Evolutionary conservation across 805 yeast species (phyloP).

Genomic region (Monosporozyma solicola): DNA sequence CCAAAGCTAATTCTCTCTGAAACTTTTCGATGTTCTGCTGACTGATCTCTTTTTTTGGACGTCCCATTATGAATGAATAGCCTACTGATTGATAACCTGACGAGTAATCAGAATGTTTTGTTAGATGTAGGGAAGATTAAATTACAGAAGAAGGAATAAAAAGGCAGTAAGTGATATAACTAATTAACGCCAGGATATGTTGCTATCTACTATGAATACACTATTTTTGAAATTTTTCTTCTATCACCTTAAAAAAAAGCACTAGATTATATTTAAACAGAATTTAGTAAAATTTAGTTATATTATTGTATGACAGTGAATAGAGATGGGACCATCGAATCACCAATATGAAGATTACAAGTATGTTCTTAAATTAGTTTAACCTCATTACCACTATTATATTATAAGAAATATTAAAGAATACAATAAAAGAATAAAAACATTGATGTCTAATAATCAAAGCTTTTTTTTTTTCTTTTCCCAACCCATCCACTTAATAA

Average conservation of each 20-base stretch:
- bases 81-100: background rate
- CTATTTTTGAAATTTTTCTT: background rate
- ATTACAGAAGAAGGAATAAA: background rate
- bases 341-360: background rate
- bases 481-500: background rate
- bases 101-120: background rate
- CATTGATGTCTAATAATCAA: background rate
- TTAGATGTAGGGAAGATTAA: background rate
- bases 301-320: background rate
- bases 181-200: background rate
- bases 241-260: background rate
- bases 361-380: background rate
- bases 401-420: background rate
- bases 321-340: background rate
- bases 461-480: background rate
- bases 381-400: background rate
- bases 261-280: background rate
- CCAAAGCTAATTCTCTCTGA: conserved; percentile 28
- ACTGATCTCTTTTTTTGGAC: conserved; percentile 30
- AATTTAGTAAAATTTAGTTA: background rate
- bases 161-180: background rate
- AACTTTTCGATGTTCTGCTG: conserved; percentile 28
- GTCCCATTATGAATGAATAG: conserved; percentile 21
- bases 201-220: no score
- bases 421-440: background rate